Evolutionary conservation across 495 filamentous ascomycete genomes (phyloP).

Genomic region (Xylaria telfairii): DNA sequence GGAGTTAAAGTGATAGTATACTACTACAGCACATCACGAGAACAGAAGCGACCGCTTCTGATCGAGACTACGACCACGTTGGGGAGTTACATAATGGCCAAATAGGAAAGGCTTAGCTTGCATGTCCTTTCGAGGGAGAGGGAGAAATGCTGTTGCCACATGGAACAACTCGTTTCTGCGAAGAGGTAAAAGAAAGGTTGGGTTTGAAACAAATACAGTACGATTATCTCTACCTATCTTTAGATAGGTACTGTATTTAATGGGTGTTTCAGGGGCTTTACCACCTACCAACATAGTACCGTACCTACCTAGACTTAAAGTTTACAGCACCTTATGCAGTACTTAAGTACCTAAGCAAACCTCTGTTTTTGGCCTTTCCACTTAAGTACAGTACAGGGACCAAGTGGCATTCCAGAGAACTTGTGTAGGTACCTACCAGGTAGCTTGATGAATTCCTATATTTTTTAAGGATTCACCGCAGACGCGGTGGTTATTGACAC

Average conservation of each 20-base stretch:
- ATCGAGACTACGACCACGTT: neutral
- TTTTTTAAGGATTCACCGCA: neutral
- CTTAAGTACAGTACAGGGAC: too few species aligned
- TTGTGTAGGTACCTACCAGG: neutral
- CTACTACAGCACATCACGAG: neutral
- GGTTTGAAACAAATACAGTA: constrained; percentile 4
- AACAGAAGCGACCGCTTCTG: constrained; percentile 7
- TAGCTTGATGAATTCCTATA: too few species aligned
- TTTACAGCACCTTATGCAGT: neutral
- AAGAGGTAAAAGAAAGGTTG: neutral
- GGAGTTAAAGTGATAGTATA: neutral
- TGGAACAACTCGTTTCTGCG: constrained; percentile 13
- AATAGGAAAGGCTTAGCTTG: constrained; percentile 6
- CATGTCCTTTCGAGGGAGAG: neutral
- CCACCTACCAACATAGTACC: too few species aligned
- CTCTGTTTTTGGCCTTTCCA: neutral
- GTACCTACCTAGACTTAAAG: too few species aligned
- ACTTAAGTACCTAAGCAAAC: too few species aligned
- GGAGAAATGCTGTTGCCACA: constrained; percentile 16
- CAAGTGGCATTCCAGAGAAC: too few species aligned
- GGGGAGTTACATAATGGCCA: neutral
- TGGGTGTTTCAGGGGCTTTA: neutral
- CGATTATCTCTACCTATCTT: neutral
- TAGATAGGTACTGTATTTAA: neutral
- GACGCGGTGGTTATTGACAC: neutral